Evolutionary conservation across 2,329 filamentous ascomycete genomes (phyloP).

Genomic region (Tolypocladium endophyticum): DNA sequence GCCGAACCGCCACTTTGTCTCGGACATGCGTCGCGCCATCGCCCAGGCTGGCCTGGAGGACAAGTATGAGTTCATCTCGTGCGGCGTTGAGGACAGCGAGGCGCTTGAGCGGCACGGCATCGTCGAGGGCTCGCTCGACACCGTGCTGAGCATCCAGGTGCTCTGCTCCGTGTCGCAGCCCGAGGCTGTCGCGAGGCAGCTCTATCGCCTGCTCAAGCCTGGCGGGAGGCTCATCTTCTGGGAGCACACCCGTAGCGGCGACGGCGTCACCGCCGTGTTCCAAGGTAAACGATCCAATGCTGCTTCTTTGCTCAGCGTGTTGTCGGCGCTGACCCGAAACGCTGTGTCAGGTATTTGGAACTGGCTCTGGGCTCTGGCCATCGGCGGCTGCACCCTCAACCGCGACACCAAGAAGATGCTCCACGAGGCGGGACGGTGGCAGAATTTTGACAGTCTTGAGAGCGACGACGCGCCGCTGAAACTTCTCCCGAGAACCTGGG

Average conservation of each 20-base stretch:
- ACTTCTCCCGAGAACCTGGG: constrained; percentile 19
- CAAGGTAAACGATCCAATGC: constrained; percentile 13
- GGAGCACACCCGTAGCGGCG: constrained; percentile 25
- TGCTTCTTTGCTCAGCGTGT: background rate
- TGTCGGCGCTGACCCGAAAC: constrained; percentile 2
- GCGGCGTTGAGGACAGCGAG: constrained; percentile 27
- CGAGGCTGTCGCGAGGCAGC: constrained; percentile 14
- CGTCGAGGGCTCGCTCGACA: constrained; percentile 23
- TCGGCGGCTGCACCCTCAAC: constrained; percentile 19
- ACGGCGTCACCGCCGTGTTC: constrained; percentile 15
- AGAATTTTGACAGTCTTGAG: constrained; percentile 17
- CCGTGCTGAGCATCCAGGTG: constrained; percentile 30
- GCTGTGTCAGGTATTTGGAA: constrained; percentile 13
- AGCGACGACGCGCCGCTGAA: constrained; percentile 13
- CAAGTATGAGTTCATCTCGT: constrained; percentile 26
- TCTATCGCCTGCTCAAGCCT: constrained; percentile 32
- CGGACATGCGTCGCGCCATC: constrained; percentile 18
- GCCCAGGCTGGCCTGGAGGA: constrained; percentile 16
- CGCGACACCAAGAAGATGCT: constrained; percentile 16
- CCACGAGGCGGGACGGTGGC: constrained; percentile 18
- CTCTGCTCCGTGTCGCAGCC: constrained; percentile 26
- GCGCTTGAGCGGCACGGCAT: constrained; percentile 25
- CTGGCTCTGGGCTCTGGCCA: constrained; percentile 17
- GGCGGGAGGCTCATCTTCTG: constrained; percentile 35
- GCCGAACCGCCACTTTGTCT: constrained; percentile 23